phyloP scores from a whole-genome alignment of 2,329 filamentous ascomycete genomes.

The Fonsecaea monophora region DNA sequence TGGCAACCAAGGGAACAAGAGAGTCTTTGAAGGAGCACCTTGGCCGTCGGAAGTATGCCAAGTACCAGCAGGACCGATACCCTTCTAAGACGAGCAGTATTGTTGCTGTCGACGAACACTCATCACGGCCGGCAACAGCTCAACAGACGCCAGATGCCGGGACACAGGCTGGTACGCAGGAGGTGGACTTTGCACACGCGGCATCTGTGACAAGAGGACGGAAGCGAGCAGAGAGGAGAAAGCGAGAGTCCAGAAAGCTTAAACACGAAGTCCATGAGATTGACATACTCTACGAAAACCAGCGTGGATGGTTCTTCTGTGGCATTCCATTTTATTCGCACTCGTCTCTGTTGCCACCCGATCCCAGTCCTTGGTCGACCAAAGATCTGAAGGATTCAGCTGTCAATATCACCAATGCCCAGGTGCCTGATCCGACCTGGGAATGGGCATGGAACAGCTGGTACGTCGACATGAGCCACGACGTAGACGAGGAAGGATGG shows the following conservation, averaged over 20 bases:
- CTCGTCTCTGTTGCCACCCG: conserved; percentile 81
- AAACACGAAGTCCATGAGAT: conserved; percentile 59
- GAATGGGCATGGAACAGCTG: conserved; percentile 80
- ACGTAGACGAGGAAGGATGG: conserved; percentile 91
- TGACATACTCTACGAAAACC: conserved; percentile 94
- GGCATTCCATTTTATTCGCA: conserved; percentile 88
- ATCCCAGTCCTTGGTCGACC: conserved; percentile 88
- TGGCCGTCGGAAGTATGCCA: conserved; percentile 54
- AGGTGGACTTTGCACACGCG: conserved; percentile 31
- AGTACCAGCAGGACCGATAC: conserved; percentile 63
- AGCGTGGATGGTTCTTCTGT: conserved; percentile 87
- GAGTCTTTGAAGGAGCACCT: conserved; percentile 50
- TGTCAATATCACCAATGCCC: conserved; percentile 80
- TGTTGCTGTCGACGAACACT: conserved; percentile 12
- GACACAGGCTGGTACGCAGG: conserved; percentile 15
- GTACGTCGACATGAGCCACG: conserved; percentile 79
- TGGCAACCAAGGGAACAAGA: conserved; percentile 45
- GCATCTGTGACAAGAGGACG: conserved; percentile 15
- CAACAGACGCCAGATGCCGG: conserved; percentile 8
- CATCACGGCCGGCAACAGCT: conserved; percentile 12
- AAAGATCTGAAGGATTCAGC: conserved; percentile 61
- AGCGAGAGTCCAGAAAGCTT: conserved; percentile 36
- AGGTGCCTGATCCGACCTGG: conserved; percentile 94
- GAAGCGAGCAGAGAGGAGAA: conserved; percentile 25
- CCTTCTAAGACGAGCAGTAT: conserved; percentile 22